Base-by-base conservation (phyloP, 1,139 yeast genomes). In the Geotrichum phurueaensis region DNA sequence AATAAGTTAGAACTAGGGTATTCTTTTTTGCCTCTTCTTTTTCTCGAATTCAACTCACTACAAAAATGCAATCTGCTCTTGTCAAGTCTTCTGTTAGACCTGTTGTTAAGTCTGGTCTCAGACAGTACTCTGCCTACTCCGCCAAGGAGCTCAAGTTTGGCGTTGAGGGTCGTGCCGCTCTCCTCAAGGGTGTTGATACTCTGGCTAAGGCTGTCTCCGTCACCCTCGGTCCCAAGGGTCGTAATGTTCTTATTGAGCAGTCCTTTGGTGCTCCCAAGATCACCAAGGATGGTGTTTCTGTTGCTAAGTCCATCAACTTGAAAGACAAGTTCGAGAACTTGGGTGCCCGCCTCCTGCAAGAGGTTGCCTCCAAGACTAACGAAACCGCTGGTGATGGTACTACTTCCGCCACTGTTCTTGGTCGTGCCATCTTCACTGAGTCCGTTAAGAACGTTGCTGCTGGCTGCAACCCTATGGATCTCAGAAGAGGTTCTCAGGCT, bases 381-480 rank as follows among this genome's bases (percentile, higher is more conserved):
- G 99, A 94, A 79, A 84, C 90, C 70, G 99, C 99, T 65, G 99
- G 99, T 81, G 99, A 94, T 73, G 99, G 99, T 81, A 94, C 99
- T 68, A 94, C 99, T 57, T 88, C 97, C 57, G 99, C 99, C 70
- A 94, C 99, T 63, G 96, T 94, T 62, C 83, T 94, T 68, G 99
- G 98, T 70, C 88, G 97, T 79, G 90, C 97, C 63, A 94, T 94
- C 70, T 94, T 94, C 82, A 88, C 97, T 66, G 99, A 94, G 79
- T 86, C 96, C 31, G 98, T 94, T 66, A 94, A 94, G 82, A 94
- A 94, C 72, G 99, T 94, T 62, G 99, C 99, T 65, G 98, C 99
- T 65, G 99, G 99, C 65, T 94, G 99, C 81, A 94, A 94, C 82
- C 99, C 99, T 73, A 95, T 94, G 98, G 99, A 94, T 75, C 84